Base-by-base conservation (phyloP, 2,329 filamentous ascomycete genomes). In the Ophiostoma perfectum region DNA sequence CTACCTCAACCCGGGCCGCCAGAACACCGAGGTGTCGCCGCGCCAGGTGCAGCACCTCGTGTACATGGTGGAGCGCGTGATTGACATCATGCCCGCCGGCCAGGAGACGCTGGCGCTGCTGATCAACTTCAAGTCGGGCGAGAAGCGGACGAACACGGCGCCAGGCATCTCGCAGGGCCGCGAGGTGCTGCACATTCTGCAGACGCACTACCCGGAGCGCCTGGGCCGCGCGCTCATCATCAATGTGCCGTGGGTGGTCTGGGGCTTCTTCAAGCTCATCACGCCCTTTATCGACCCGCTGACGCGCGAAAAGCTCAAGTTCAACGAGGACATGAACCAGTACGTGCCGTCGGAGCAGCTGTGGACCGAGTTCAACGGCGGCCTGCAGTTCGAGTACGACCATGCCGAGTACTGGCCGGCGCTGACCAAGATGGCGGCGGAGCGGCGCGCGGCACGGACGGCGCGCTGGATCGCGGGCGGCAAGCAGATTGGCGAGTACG, bases 271-370 rank as follows among this genome's bases (percentile, higher is more conserved):
- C 84, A 97, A 96, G 80, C 82, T 97, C 74, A 93, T 99, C 79
- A 93, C 88, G 4, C 93, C 94, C 52, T 97, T 99, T 80, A 97
- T 99, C 80, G 95, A 99, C 78, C 95, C 95, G 7, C 81, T 93
- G 74, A 99, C 95, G 9, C 88, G 91, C 69, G 88, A 95, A 75
- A 99, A 99, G 83, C 88, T 99, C 81, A 96, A 95, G 81, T 97
- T 97, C 84, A 97, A 98, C 82, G 93, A 97, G 78, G 90, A 96
- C 76, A 88, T 97, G 81, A 84, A 84, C 73, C 82, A 90, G 73
- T 92, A 93, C 77, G 90, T 99, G 27, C 93, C 93, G 5, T 79
- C 88, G 7, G 83, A 89, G 74, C 94, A 98, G 77, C 86, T 99
- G 67, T 90, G 92, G 88, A 89, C 88, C 74, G 83, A 88, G 69